Conservation (phyloP, 2,329 filamentous ascomycete species). For the Exophiala viscosa region DNA sequence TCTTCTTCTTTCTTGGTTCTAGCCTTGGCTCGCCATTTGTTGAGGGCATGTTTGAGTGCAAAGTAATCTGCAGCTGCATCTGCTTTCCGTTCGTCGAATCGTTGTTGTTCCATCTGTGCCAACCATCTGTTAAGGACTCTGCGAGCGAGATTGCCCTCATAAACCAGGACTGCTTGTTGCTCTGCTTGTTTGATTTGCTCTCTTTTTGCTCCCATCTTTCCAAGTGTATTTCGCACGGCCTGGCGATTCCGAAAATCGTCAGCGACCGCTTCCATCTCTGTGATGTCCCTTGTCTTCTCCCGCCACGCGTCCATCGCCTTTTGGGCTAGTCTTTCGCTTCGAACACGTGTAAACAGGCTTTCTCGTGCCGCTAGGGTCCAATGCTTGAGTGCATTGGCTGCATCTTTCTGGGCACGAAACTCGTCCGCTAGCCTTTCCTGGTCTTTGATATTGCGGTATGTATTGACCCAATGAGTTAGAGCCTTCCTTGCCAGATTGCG, state of each 20-base stretch:
- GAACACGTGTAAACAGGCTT: slow-evolving; percentile 12
- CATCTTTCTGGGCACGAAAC: slow-evolving; percentile 11
- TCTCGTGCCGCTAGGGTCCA: slow-evolving; percentile 21
- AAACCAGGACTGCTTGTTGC: slow-evolving; percentile 8
- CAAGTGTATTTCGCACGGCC: slow-evolving; percentile 9
- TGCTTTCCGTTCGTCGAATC: slow-evolving; percentile 12
- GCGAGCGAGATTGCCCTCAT: slow-evolving; percentile 12
- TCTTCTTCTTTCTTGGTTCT: slow-evolving; percentile 5
- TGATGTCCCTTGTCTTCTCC: slow-evolving; percentile 8
- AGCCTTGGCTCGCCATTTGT: slow-evolving; percentile 12
- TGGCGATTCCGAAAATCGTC: slow-evolving; percentile 11
- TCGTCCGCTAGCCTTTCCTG: slow-evolving; percentile 12
- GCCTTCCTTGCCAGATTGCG: slow-evolving; percentile 12
- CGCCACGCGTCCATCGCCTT: slow-evolving; percentile 14
- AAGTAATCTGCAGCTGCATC: slow-evolving; percentile 21
- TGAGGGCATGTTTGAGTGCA: slow-evolving; percentile 16
- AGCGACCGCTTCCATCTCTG: slow-evolving; percentile 15
- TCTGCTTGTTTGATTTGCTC: slow-evolving; percentile 10
- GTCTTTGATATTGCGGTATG: slow-evolving; percentile 5
- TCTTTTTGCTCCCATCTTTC: slow-evolving; percentile 7
- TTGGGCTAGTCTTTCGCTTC: slow-evolving; percentile 6
- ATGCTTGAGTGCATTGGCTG: slow-evolving; percentile 6
- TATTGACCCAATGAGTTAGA: slow-evolving; percentile 14
- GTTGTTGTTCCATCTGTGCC: slow-evolving; percentile 7
- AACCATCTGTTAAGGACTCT: slow-evolving; percentile 13